A percentile compares a stretch with the other conserved stretches of the same genome.
phyloP scores from a whole-genome alignment of 1,284 basidiomycete species.

The Sporisorium scitamineum region DNA sequence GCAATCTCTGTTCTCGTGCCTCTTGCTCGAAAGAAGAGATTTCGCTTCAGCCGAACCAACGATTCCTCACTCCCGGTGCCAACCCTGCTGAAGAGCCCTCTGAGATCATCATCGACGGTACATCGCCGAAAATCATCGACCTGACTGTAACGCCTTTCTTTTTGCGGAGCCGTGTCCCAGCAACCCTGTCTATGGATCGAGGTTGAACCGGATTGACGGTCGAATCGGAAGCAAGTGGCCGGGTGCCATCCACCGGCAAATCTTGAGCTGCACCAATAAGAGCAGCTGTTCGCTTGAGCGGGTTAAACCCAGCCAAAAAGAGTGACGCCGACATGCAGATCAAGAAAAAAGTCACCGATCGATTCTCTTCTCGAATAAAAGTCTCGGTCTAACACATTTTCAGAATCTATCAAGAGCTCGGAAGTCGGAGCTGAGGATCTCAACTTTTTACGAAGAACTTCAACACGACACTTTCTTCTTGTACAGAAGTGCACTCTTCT shows the following conservation, averaged over 20 bases:
- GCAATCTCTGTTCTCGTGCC: neutral
- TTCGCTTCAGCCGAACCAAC: too few species aligned
- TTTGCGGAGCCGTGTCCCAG: too few species aligned
- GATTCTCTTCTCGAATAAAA: neutral
- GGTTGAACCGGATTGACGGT: neutral
- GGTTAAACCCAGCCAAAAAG: neutral
- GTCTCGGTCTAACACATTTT: neutral
- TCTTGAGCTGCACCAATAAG: slow-evolving; percentile 1
- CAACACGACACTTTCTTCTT: neutral
- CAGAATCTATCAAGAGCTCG: neutral
- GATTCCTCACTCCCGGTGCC: too few species aligned
- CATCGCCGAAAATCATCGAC: too few species aligned
- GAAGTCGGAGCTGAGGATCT: neutral
- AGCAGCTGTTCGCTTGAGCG: neutral
- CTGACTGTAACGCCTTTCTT: too few species aligned
- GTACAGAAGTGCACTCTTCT: neutral
- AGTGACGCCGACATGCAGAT: slow-evolving; percentile 3
- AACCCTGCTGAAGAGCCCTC: too few species aligned
- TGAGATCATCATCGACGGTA: too few species aligned
- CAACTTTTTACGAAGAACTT: slow-evolving; percentile 1
- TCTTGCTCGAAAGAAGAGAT: neutral
- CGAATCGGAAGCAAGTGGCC: neutral
- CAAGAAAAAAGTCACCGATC: neutral
- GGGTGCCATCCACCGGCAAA: neutral
- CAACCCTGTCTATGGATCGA: neutral